Evolutionary conservation across 2,329 filamentous ascomycete species (phyloP).

Genomic region (Anisogramma anomala): DNA sequence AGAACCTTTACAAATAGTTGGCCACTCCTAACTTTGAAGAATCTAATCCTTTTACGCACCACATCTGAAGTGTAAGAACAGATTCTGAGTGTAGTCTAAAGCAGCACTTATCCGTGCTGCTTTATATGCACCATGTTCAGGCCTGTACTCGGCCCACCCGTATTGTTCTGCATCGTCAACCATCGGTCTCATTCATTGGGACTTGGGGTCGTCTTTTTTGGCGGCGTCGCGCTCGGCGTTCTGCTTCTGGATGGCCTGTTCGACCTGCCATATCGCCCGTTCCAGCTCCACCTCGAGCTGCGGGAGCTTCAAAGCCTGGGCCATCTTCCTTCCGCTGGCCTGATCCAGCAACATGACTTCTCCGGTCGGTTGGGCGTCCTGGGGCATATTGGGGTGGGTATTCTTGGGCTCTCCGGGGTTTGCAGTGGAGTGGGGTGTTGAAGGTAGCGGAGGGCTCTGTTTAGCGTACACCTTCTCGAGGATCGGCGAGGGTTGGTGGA

Average conservation of each 20-base stretch:
- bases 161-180: constrained; percentile 6
- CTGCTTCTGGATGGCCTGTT: constrained; percentile 33
- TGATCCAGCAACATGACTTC: constrained; percentile 32
- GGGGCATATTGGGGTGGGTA: constrained; percentile 16
- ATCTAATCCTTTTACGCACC: too few species aligned
- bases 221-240: constrained; percentile 15
- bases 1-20: too few species aligned
- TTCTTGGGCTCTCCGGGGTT: constrained; percentile 15
- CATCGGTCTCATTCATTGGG: constrained; percentile 8
- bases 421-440: constrained; percentile 19
- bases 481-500: constrained; percentile 50
- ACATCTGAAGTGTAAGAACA: too few species aligned
- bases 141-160: constrained; percentile 1
- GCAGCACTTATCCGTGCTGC: neutral
- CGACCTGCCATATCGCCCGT: constrained; percentile 64
- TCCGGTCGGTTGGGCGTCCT: constrained; percentile 19
- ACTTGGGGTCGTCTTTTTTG: constrained; percentile 12
- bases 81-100: constrained; percentile 8
- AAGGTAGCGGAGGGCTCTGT: constrained; percentile 19
- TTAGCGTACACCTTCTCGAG: constrained; percentile 62
- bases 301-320: constrained; percentile 50
- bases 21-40: too few species aligned
- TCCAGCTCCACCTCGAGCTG: constrained; percentile 63
- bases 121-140: constrained; percentile 2
- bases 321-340: constrained; percentile 23